phyloP scores from a whole-genome alignment of 345 rosid species.

The Murraya koenigii region DNA sequence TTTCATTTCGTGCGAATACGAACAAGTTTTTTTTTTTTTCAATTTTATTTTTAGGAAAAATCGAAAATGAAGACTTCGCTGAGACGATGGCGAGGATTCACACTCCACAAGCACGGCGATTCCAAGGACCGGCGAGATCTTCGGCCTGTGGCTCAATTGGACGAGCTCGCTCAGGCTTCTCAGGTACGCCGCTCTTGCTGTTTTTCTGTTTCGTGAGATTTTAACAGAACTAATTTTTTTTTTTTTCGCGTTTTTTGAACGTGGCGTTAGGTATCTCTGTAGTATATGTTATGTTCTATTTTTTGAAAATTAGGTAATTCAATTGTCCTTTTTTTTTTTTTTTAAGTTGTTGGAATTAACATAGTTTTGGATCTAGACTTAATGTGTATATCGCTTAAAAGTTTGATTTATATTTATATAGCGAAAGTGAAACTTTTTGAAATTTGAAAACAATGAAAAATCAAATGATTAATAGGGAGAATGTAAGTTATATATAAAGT shows the following conservation, averaged over 20 bases:
- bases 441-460: background rate
- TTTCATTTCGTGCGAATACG: background rate
- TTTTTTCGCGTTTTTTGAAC: background rate
- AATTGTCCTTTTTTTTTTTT: background rate
- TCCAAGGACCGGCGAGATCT: slow-evolving; percentile 48
- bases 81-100: slow-evolving; percentile 60
- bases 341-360: background rate
- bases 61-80: slow-evolving; percentile 63
- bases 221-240: background rate
- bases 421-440: background rate
- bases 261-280: background rate
- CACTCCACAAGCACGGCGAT: slow-evolving; percentile 50
- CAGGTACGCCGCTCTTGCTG: slow-evolving; percentile 40
- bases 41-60: too few species aligned
- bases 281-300: background rate
- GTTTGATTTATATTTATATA: background rate
- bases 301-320: background rate
- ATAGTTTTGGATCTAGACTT: background rate
- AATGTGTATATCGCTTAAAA: background rate
- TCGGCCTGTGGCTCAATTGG: slow-evolving; percentile 43
- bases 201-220: background rate
- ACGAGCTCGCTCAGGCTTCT: slow-evolving; percentile 76
- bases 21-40: too few species aligned
- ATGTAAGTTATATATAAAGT: background rate
- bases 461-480: background rate